A percentile compares a stretch with the other conserved stretches of the same genome.
phyloP scores from a whole-genome alignment of 306 rosid species.

The Acmispon strigosus region DNA sequence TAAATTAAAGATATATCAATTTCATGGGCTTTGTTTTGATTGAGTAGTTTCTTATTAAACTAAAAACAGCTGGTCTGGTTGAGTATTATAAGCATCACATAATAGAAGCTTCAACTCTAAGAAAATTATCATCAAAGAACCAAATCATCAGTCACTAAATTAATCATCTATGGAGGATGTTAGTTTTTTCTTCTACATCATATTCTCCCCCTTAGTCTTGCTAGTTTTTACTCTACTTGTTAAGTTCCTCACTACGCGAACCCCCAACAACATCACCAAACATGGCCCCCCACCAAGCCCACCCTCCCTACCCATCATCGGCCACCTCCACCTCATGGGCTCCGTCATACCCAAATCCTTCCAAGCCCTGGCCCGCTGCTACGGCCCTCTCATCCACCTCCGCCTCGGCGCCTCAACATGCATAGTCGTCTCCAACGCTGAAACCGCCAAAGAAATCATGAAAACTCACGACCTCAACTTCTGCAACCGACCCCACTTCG shows the following conservation, averaged over 20 bases:
- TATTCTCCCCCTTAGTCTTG: constrained; percentile 1
- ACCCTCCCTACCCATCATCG: constrained; percentile 38
- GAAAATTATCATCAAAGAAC: not conserved
- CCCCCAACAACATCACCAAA: constrained; percentile 1
- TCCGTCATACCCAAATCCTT: constrained; percentile 50
- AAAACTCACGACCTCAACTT: constrained; percentile 51
- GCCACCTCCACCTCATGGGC: constrained; percentile 47
- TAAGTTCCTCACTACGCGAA: not conserved
- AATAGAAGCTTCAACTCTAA: not conserved
- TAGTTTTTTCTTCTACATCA: not conserved
- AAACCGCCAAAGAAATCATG: constrained; percentile 43
- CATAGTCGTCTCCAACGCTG: constrained; percentile 42
- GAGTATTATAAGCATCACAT: not conserved
- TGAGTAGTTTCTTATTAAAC: not conserved
- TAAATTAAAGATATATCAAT: too few relatives aligned
- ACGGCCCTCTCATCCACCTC: constrained; percentile 55
- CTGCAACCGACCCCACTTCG: constrained; percentile 40
- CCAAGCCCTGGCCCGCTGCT: constrained; percentile 33
- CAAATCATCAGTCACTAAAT: too few relatives aligned
- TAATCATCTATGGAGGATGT: too few relatives aligned
- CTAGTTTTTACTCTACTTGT: constrained; percentile 5
- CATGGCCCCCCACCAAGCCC: constrained; percentile 34
- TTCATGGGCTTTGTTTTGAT: not conserved
- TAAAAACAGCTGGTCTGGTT: not conserved
- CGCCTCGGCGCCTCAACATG: constrained; percentile 49